phyloP scores from a whole-genome alignment of 1,284 basidiomycete genomes.

The Cutaneotrichosporon mucoides region DNA sequence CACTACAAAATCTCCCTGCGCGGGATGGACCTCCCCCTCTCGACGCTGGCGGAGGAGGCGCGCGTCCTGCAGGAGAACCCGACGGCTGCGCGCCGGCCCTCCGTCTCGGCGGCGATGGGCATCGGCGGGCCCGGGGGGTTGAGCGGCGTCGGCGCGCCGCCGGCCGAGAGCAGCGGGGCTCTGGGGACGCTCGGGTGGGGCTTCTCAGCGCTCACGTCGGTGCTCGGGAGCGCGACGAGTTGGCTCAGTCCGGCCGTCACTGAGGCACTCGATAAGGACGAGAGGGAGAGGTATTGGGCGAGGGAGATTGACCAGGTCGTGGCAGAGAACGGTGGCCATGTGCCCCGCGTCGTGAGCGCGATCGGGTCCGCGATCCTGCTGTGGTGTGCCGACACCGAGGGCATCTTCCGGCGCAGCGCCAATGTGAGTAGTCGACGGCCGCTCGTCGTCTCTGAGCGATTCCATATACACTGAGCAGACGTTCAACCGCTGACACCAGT shows the following conservation, averaged over 20 bases:
- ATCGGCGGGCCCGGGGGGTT: not conserved
- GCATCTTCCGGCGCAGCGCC: constrained; percentile 36
- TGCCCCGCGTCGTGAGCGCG: constrained; percentile 23
- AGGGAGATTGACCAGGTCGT: constrained; percentile 20
- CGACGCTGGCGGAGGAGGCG: constrained; percentile 32
- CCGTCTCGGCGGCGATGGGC: not conserved
- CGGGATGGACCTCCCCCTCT: constrained; percentile 29
- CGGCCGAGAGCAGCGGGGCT: not conserved
- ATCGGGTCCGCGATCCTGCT: constrained; percentile 29
- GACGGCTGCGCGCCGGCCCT: constrained; percentile 4
- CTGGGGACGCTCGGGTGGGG: constrained; percentile 1
- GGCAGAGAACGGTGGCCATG: constrained; percentile 15
- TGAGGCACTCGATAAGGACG: not conserved
- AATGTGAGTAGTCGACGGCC: constrained; percentile 21
- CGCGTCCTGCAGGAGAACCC: constrained; percentile 20
- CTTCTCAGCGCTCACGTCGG: constrained; percentile 1
- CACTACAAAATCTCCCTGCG: constrained; percentile 23
- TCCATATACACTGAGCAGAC: not conserved
- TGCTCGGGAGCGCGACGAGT: constrained; percentile 3
- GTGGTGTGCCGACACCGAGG: constrained; percentile 30
- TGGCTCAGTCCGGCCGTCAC: not conserved
- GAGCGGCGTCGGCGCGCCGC: not conserved
- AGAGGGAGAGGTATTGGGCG: constrained; percentile 4
- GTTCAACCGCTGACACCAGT: constrained; percentile 13
- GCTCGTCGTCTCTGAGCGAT: no score